Evolutionary conservation across 2,329 filamentous ascomycete species (phyloP).

Genomic region (Tolypocladium tropicale): DNA sequence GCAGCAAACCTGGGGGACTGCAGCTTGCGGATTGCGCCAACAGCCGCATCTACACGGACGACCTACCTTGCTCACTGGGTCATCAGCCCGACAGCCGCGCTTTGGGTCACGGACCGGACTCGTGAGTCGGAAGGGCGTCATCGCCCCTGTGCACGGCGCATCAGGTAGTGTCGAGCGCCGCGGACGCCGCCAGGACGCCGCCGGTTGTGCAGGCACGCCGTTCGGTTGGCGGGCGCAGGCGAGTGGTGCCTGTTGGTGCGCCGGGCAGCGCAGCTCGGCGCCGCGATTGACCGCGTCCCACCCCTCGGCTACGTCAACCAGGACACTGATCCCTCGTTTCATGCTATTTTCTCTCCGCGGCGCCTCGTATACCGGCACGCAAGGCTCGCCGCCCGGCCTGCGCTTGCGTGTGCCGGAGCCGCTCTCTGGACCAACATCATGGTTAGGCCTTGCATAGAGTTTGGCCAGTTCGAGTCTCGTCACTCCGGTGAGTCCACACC

Average conservation of each 20-base stretch:
- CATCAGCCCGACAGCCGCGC: not conserved
- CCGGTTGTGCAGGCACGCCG: no score
- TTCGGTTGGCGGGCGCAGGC: not conserved
- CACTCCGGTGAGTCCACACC: not conserved
- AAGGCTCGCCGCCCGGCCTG: not conserved
- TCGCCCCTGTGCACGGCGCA: not conserved
- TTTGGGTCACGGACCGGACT: not conserved
- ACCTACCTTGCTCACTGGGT: not conserved
- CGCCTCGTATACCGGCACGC: not conserved
- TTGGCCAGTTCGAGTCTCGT: not conserved
- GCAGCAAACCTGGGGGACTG: not conserved
- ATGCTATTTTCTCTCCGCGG: not conserved
- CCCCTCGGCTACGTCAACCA: not conserved
- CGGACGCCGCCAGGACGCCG: no score
- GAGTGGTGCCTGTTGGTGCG: not conserved
- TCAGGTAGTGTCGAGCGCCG: not conserved
- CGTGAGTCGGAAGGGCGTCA: not conserved
- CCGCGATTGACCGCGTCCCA: not conserved
- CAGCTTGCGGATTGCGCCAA: not conserved
- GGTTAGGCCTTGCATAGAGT: not conserved
- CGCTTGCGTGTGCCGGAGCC: not conserved
- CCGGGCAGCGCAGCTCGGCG: not conserved
- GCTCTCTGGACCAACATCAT: not conserved
- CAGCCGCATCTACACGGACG: not conserved
- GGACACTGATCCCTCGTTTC: not conserved